Evolutionary conservation across 1,284 basidiomycete species (phyloP), one percentile per base, ranked within the genome.

Genomic region (Heterobasidion annosum): DNA sequence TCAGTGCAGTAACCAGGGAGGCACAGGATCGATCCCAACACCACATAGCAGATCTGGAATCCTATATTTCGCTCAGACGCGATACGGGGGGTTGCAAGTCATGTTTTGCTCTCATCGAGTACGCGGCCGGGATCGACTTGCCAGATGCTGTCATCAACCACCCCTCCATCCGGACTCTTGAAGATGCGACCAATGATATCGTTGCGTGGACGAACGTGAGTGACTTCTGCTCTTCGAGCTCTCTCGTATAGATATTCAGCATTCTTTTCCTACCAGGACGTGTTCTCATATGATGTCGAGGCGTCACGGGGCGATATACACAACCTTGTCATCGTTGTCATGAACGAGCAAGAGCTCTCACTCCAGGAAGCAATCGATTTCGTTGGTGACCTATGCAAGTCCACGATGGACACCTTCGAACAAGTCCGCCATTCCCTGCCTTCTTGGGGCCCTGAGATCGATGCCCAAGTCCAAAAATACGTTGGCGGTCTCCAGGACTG

Each of bases 281-380:
- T 74, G 45, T 74, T 72, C 61, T 75, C 73, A 1, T 75, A 67
- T 64, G 73, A 74, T 54, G 69, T 71, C 50, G 73, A 75, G 57
- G 72, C 73, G 58, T 64, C 71, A 1, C 65, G 62, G 62, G 72
- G 72, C 43, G 72, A 74, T 55, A 73, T 67, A 19, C 72, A 75
- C 62, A 75, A 74, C 64, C 69, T 73, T 66, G 65, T 75, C 56
- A 64, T 66, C 15, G 67, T 73, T 54, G 63, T 71, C 35, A 70
- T 70, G 64, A 49, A 58, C 37, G 64, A 68, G 34, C 62, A 72
- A 37, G 65, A 66, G 34, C 63, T 73, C 34, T 64, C 62, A 53
- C 64, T 74, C 7, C 73, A 75, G 59, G 63, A 63, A 48, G 71
- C 73, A 35, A 64, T 74, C 40, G 69, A 75, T 59, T 70, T 70